Evolutionary conservation across 1,284 basidiomycete species (phyloP).

Genomic region (Heterobasidion annosum): DNA sequence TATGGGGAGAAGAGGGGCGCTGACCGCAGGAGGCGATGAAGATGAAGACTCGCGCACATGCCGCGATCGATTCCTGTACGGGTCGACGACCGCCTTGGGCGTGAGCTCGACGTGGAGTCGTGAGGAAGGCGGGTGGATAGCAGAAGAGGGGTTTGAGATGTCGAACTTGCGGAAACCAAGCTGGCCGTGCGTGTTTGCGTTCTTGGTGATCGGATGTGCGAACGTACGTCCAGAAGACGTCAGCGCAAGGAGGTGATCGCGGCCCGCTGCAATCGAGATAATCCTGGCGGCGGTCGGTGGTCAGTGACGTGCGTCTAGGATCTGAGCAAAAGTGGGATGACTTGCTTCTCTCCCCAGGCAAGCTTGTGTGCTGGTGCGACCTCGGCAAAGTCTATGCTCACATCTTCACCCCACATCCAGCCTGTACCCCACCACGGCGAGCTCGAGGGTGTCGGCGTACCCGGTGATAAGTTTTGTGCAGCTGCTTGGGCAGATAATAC

Average conservation of each 20-base stretch:
- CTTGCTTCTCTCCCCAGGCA: conserved; percentile 47
- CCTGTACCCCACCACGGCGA: conserved; percentile 45
- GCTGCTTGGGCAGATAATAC: conserved; percentile 46
- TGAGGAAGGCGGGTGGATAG: conserved; percentile 11
- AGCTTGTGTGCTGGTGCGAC: conserved; percentile 37
- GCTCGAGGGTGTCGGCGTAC: conserved; percentile 28
- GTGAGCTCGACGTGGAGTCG: conserved; percentile 45
- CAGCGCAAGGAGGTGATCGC: conserved; percentile 79
- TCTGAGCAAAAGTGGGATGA: not conserved
- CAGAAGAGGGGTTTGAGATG: conserved; percentile 31
- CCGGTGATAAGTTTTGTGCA: conserved; percentile 33
- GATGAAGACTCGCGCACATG: conserved; percentile 16
- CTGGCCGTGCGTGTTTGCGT: conserved; percentile 83
- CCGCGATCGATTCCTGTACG: conserved; percentile 36
- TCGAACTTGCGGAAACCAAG: conserved; percentile 68
- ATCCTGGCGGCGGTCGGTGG: conserved; percentile 37
- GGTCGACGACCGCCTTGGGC: conserved; percentile 47
- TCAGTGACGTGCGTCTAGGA: not conserved
- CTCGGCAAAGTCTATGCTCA: conserved; percentile 38
- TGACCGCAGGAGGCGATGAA: conserved; percentile 8
- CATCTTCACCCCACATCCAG: conserved; percentile 51
- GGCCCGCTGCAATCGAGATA: conserved; percentile 64
- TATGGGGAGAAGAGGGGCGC: conserved; percentile 5
- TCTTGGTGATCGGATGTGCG: conserved; percentile 66
- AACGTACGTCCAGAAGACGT: conserved; percentile 80